A percentile compares a stretch with the other conserved stretches of the same genome.
Conservation (phyloP, 2,329 filamentous ascomycete species). For the Diaporthe nobilis region DNA sequence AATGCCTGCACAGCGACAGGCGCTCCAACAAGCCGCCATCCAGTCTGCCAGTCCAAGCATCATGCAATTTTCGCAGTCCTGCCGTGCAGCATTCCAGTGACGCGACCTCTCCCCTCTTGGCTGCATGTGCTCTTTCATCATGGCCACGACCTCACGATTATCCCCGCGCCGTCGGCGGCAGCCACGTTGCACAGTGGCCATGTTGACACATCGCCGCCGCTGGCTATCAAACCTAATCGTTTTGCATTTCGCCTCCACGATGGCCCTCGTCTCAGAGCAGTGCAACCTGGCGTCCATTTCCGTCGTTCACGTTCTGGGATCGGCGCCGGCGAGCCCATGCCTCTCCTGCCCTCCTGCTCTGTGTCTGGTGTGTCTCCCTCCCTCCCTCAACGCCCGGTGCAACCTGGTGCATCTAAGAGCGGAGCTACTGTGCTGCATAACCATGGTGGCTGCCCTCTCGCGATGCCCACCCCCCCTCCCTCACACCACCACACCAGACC, state of each 20-base stretch:
- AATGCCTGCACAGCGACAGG: slow-evolving; percentile 1
- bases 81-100: slow-evolving; percentile 28
- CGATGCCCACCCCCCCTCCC: slow-evolving; percentile 1
- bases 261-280: slow-evolving; percentile 27
- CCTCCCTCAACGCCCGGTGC: slow-evolving; percentile 16
- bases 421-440: slow-evolving; percentile 19
- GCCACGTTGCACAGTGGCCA: slow-evolving; percentile 29
- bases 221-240: slow-evolving; percentile 20
- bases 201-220: slow-evolving; percentile 27
- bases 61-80: slow-evolving; percentile 5
- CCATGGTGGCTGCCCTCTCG: slow-evolving; percentile 10
- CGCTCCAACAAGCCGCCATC: slow-evolving; percentile 9
- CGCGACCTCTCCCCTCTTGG: slow-evolving; percentile 31
- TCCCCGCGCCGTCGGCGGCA: slow-evolving; percentile 34
- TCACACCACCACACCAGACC: slow-evolving; percentile 23
- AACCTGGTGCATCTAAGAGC: slow-evolving; percentile 35
- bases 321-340: slow-evolving; percentile 18
- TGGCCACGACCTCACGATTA: slow-evolving; percentile 2
- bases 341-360: neutral
- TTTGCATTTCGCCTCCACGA: slow-evolving; percentile 34
- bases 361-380: neutral
- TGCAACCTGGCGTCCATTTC: slow-evolving; percentile 32
- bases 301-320: slow-evolving; percentile 19
- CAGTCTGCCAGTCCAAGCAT: slow-evolving; percentile 1
- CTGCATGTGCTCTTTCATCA: slow-evolving; percentile 34